Conservation (phyloP, 257 asterid genomes). For the Schizonepeta tenuifolia region DNA sequence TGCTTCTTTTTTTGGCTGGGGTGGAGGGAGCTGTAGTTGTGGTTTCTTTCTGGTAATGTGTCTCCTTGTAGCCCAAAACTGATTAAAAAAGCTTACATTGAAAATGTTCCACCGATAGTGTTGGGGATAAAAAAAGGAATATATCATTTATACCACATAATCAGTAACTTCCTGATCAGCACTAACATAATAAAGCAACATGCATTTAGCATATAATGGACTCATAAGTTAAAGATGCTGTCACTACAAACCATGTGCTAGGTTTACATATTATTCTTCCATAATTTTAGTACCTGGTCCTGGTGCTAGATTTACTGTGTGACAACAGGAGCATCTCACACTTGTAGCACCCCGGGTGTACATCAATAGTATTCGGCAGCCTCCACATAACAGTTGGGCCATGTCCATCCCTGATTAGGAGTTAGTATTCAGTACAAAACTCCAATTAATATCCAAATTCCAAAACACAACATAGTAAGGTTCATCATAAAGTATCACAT, state of each 20-base stretch:
- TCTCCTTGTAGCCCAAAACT: neutral
- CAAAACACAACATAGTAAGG: constrained; percentile 4
- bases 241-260: constrained; percentile 1
- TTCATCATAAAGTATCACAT: constrained; percentile 12
- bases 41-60: constrained; percentile 14
- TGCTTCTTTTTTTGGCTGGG: neutral
- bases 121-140: neutral
- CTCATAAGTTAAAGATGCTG: neutral
- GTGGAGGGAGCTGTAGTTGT: neutral
- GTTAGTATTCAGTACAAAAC: constrained; percentile 29
- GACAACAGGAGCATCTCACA: constrained; percentile 95
- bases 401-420: constrained; percentile 72
- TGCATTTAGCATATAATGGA: neutral
- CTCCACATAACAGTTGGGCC: constrained; percentile 93
- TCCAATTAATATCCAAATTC: constrained; percentile 17
- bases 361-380: constrained; percentile 86
- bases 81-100: neutral
- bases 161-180: neutral
- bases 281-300: constrained; percentile 53
- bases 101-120: neutral
- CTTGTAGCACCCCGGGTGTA: constrained; percentile 85
- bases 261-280: neutral
- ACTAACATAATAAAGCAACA: neutral
- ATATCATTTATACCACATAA: neutral
- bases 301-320: constrained; percentile 79